These are phyloP conservation scores for Exophiala oligosperma DNA, from an alignment of 2,329 filamentous ascomycete genomes.

Conservation along the genomic window DNA sequence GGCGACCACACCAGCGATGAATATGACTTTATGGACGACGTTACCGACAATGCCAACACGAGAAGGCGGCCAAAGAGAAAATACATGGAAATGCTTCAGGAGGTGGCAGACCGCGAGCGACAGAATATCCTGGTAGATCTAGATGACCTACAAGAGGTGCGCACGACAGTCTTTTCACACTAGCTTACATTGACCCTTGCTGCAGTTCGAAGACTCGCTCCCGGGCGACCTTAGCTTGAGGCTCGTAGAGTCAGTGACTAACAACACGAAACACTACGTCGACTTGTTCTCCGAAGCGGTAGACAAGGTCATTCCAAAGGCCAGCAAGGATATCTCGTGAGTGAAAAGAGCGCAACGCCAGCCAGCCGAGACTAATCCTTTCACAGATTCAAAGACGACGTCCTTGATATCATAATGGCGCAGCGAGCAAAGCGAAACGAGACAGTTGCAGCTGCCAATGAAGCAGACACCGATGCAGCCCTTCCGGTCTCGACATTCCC, in stretches of 20 bases:
- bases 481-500: constrained; percentile 79
- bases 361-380: neutral
- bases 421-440: constrained; percentile 86
- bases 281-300: constrained; percentile 87
- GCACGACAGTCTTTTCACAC: constrained; percentile 32
- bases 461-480: constrained; percentile 64
- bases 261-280: constrained; percentile 92
- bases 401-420: constrained; percentile 93
- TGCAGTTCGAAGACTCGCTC: constrained; percentile 71
- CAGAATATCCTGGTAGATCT: constrained; percentile 83
- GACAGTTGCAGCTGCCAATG: constrained; percentile 66
- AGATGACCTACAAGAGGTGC: constrained; percentile 77
- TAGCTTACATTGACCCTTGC: neutral
- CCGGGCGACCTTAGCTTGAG: constrained; percentile 68
- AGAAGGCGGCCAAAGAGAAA: constrained; percentile 69
- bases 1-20: constrained; percentile 86
- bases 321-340: constrained; percentile 74
- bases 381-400: constrained; percentile 90
- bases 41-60: constrained; percentile 58
- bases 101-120: constrained; percentile 76
- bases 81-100: constrained; percentile 84
- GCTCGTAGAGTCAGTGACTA: constrained; percentile 76
- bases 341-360: constrained; percentile 30
- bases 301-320: constrained; percentile 79
- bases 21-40: constrained; percentile 88